A percentile compares a stretch with the other conserved stretches of the same genome.
phyloP scores from a whole-genome alignment of 257 asterid genomes.

The Euphrasia confusa region DNA sequence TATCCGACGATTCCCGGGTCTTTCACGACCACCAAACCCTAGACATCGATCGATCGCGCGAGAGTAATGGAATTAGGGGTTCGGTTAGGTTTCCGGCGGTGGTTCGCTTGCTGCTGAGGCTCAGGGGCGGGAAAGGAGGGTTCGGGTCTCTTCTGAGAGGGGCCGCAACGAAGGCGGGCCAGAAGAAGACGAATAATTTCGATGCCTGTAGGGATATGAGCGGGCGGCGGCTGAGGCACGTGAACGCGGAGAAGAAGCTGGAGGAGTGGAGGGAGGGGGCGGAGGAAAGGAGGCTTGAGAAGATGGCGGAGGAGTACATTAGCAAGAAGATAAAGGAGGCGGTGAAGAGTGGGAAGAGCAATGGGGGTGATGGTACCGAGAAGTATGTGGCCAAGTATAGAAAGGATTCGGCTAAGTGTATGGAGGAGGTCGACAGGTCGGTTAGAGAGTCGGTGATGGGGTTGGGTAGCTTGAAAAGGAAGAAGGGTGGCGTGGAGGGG shows the following conservation, averaged over 20 bases:
- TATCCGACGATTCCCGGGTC: slow-evolving; percentile 28
- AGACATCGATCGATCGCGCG: slow-evolving; percentile 23
- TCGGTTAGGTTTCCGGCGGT: slow-evolving; percentile 36
- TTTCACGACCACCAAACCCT: slow-evolving; percentile 31
- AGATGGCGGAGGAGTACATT: slow-evolving; percentile 76
- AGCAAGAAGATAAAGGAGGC: slow-evolving; percentile 68
- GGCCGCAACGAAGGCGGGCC: slow-evolving; percentile 97
- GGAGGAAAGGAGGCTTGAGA: slow-evolving; percentile 85
- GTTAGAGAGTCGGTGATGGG: slow-evolving; percentile 68
- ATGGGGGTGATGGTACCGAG: slow-evolving; percentile 48
- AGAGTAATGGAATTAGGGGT: slow-evolving; percentile 1
- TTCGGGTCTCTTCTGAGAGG: slow-evolving; percentile 91
- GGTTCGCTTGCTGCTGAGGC: slow-evolving; percentile 50
- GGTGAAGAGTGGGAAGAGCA: slow-evolving; percentile 48
- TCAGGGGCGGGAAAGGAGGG: slow-evolving; percentile 98
- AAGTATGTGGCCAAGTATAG: slow-evolving; percentile 85
- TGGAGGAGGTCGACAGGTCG: slow-evolving; percentile 77
- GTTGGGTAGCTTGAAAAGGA: slow-evolving; percentile 50
- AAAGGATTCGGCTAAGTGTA: slow-evolving; percentile 75
- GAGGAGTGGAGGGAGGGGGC: slow-evolving; percentile 95
- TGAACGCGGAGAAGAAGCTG: slow-evolving; percentile 92
- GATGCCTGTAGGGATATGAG: slow-evolving; percentile 99
- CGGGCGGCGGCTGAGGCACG: slow-evolving; percentile 95
- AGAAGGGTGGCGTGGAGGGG: slow-evolving; percentile 18
- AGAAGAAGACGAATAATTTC: slow-evolving; percentile 89